Conservation (phyloP, 2,329 filamentous ascomycete species). For the Aureobasidium sp. region DNA sequence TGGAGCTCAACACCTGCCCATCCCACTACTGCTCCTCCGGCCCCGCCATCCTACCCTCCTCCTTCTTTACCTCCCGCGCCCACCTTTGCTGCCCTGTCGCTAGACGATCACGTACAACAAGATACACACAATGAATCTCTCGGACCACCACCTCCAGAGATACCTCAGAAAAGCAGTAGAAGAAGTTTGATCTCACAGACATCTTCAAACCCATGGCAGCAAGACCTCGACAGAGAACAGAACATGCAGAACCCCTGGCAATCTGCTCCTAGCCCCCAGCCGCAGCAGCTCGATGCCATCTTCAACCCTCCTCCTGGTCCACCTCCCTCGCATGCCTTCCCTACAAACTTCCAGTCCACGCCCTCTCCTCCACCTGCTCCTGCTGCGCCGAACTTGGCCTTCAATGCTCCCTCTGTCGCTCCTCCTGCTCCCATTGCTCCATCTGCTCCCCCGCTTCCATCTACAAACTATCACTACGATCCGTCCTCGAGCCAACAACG, state of each 20-base stretch:
- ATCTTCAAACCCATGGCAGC: conserved; percentile 17
- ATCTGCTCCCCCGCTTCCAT: conserved; percentile 10
- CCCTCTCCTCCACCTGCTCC: neutral
- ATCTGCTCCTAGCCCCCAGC: neutral
- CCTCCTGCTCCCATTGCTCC: conserved; percentile 9
- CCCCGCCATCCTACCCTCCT: conserved; percentile 31
- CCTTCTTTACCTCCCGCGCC: conserved; percentile 35
- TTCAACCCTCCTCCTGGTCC: conserved; percentile 2
- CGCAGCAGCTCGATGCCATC: neutral
- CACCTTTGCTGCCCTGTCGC: conserved; percentile 32
- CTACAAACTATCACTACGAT: neutral
- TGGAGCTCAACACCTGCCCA: conserved; percentile 30
- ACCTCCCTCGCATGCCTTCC: neutral
- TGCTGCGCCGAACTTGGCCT: neutral
- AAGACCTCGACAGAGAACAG: conserved; percentile 22
- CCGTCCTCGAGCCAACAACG: neutral
- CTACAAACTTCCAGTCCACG: neutral
- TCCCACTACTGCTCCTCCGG: conserved; percentile 20
- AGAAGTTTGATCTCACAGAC: conserved; percentile 3
- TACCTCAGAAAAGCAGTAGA: conserved; percentile 12
- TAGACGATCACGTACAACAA: conserved; percentile 23
- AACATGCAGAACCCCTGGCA: conserved; percentile 15
- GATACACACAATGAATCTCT: neutral
- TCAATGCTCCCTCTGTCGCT: neutral
- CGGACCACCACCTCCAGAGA: neutral